Base-by-base conservation (phyloP, 371 early-diverging fungal species). In the Mortierella sp. region DNA sequence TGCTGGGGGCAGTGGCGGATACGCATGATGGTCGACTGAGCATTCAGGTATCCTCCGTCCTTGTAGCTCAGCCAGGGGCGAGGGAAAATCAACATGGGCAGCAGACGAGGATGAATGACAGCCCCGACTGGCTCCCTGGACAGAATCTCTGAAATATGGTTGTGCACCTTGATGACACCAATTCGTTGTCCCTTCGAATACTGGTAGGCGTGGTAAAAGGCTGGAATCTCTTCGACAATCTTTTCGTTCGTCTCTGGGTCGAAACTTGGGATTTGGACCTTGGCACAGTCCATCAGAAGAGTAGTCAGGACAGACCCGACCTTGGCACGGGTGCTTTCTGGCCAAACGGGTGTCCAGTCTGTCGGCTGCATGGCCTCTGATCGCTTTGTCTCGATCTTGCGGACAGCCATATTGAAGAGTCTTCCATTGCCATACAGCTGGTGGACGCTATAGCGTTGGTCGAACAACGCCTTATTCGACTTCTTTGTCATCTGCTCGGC, bases 81-180 rank as follows among this genome's bases (percentile, higher is more conserved):
- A 48, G 99, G 99, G 32, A 89, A 90, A 2, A 97, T 92, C 44
- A 99, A 78, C 99, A 99, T 99, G 23, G 99, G 99, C 31, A 99
- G 82, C 27, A 91, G 78, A 41, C 94, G 89, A 1, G 97, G 93
- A 53, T 89, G 89, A 24, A 93, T 80, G 5, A 87, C 84, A 30
- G 89, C 86, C 15, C 83, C 80, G 24, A 91, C 78, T 14, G 90
- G 86, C 32, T 90, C 90, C 32, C 75, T 78, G 23, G 89, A 80
- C 19, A 97, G 81, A 56, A 93, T 69, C 39, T 94, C 90, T 2
- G 89, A 83, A 41, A 97, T 83, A 5, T 82, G 82, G 53, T 84
- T 86, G 65, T 94, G 89, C 30, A 88, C 83, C 51, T 81, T 81
- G 79, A 98, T 88, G 4, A 95, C 84, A 30, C 97, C 97, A 24